These are phyloP conservation scores for Penicillium sp. DNA, from an alignment of 2,329 filamentous ascomycete genomes.

Conservation along the genomic window DNA sequence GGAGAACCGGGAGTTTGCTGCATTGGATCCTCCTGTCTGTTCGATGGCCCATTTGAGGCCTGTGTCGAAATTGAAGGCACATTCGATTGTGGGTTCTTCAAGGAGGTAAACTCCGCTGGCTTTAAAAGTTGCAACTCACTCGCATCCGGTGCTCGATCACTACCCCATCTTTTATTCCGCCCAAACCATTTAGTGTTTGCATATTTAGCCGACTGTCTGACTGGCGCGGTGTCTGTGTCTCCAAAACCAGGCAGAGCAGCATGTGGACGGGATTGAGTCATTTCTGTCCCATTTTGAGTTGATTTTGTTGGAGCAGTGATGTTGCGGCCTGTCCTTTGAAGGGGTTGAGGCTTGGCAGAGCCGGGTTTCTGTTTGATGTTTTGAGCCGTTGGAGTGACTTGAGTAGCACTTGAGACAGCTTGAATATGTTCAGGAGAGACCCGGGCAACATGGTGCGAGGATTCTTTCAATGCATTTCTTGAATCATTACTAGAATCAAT, in stretches of 20 bases:
- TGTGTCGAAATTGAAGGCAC: background rate
- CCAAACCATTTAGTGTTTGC: background rate
- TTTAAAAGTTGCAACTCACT: slow-evolving; percentile 40
- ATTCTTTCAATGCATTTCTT: background rate
- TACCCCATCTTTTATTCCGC: background rate
- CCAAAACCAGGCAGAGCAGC: background rate
- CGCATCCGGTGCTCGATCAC: slow-evolving; percentile 42
- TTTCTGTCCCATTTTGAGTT: background rate
- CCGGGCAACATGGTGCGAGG: background rate
- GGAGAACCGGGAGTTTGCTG: background rate
- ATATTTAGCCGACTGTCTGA: background rate
- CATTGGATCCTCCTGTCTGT: background rate
- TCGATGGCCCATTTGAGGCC: background rate
- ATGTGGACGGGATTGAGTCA: no score
- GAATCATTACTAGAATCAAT: background rate
- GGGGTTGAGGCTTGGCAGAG: background rate
- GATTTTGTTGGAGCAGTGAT: background rate
- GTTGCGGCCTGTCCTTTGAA: background rate
- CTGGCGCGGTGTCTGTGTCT: background rate
- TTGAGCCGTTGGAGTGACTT: background rate
- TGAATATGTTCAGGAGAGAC: background rate
- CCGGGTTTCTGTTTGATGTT: background rate
- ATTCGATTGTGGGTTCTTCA: background rate
- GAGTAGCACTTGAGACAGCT: background rate
- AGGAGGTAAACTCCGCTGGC: slow-evolving; percentile 38